Evolutionary conservation across 768 basidiomycete species (phyloP).

Genomic region (Artomyces pyxidatus): DNA sequence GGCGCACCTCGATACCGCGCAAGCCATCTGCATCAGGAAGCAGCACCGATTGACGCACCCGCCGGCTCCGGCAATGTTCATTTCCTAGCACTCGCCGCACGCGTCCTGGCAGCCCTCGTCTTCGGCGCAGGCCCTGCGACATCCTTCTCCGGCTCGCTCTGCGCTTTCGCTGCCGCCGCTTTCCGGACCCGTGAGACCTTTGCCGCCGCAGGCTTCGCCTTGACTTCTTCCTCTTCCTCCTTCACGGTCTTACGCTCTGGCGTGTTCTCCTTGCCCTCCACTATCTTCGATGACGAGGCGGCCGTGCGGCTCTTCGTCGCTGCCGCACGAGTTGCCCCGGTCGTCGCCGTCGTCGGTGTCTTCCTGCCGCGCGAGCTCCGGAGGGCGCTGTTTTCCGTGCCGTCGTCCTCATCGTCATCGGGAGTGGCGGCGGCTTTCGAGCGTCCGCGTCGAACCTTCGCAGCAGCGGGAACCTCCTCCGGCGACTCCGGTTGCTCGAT

Average conservation of each 20-base stretch:
- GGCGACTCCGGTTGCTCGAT: conserved; percentile 7
- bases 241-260: conserved; percentile 17
- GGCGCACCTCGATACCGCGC: too few species aligned
- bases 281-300: conserved; percentile 2
- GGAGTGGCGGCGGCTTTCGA: background rate
- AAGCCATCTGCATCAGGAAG: too few species aligned
- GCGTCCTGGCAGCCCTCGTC: conserved; percentile 11
- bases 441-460: conserved; percentile 8
- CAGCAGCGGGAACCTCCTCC: conserved; percentile 4
- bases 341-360: conserved; percentile 10
- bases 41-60: too few species aligned
- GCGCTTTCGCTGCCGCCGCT: conserved; percentile 8
- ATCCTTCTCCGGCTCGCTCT: conserved; percentile 16
- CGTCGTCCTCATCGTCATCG: conserved; percentile 3
- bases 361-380: conserved; percentile 15
- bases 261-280: conserved; percentile 28
- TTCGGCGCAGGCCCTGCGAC: conserved; percentile 1
- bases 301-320: conserved; percentile 6
- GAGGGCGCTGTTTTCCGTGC: background rate
- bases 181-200: conserved; percentile 2
- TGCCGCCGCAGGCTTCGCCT: conserved; percentile 1
- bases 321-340: conserved; percentile 6
- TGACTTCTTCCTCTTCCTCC: conserved; percentile 12
- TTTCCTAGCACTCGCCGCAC: conserved; percentile 15
- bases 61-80: background rate